Conservation (phyloP, 257 asterid species). For the Lycium barbarum region DNA sequence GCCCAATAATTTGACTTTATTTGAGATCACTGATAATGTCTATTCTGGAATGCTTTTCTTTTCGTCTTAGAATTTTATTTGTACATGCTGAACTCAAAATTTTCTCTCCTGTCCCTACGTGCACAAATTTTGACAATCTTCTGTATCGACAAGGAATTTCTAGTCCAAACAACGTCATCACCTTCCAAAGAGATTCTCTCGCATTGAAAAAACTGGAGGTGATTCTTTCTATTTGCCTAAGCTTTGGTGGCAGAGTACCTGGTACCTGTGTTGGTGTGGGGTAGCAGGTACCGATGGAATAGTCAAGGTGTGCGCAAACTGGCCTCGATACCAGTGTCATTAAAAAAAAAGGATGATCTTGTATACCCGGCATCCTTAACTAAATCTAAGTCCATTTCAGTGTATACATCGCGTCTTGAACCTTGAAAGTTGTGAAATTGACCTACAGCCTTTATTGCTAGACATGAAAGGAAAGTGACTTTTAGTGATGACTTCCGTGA, state of each 20-base stretch:
- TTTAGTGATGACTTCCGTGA: background rate
- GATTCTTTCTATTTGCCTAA: background rate
- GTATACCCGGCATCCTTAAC: background rate
- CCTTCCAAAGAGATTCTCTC: conserved; percentile 2
- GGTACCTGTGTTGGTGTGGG: background rate
- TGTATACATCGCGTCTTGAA: background rate
- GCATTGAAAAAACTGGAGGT: background rate
- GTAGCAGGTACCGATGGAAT: background rate
- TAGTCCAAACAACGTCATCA: background rate
- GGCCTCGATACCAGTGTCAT: background rate
- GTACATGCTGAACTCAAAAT: background rate
- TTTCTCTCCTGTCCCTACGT: background rate
- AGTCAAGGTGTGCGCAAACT: background rate
- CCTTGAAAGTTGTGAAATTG: background rate
- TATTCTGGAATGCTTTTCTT: background rate
- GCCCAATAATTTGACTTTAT: background rate
- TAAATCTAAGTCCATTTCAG: background rate
- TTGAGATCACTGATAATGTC: conserved; percentile 12
- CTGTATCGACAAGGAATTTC: background rate
- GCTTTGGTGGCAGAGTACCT: background rate
- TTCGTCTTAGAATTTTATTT: background rate
- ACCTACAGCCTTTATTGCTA: background rate
- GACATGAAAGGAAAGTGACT: background rate
- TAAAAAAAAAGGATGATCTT: background rate
- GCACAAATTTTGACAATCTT: conserved; percentile 1